These are phyloP conservation scores for Wickerhamomyces ciferrii DNA, from an alignment of 805 yeast species.

Conservation along the genomic window DNA sequence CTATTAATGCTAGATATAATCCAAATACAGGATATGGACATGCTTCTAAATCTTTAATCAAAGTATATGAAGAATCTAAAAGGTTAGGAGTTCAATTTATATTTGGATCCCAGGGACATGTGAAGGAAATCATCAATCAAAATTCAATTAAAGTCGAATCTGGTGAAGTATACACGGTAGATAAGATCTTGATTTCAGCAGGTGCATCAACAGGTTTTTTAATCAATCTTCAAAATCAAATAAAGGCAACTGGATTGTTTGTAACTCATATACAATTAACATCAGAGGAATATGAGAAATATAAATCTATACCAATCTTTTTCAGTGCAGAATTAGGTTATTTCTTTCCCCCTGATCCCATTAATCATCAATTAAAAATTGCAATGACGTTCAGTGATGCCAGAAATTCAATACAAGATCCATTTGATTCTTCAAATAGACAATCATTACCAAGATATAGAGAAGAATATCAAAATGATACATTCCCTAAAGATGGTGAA, in stretches of 20 bases:
- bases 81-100: slow-evolving; percentile 28
- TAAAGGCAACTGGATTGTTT: slow-evolving; percentile 31
- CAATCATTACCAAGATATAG: slow-evolving; percentile 32
- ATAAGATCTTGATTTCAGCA: slow-evolving; percentile 26
- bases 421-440: slow-evolving; percentile 8
- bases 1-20: slow-evolving; percentile 27
- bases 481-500: slow-evolving; percentile 28
- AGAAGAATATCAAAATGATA: slow-evolving; percentile 22
- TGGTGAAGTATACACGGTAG: slow-evolving; percentile 22
- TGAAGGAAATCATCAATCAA: slow-evolving; percentile 8
- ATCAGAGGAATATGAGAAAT: slow-evolving; percentile 28
- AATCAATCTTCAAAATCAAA: slow-evolving; percentile 25
- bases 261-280: slow-evolving; percentile 32
- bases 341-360: slow-evolving; percentile 42
- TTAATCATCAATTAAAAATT: slow-evolving; percentile 30
- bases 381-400: slow-evolving; percentile 27
- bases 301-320: slow-evolving; percentile 34
- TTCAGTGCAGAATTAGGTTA: slow-evolving; percentile 38
- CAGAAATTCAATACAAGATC: slow-evolving; percentile 17
- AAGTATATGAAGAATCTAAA: slow-evolving; percentile 24
- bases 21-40: slow-evolving; percentile 38
- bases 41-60: slow-evolving; percentile 32
- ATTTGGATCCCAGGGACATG: slow-evolving; percentile 27
- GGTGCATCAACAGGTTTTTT: slow-evolving; percentile 35
- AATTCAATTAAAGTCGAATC: slow-evolving; percentile 17